These are phyloP conservation scores for Penicillium argentinense DNA, from an alignment of 495 filamentous ascomycete species.

Conservation along the genomic window DNA sequence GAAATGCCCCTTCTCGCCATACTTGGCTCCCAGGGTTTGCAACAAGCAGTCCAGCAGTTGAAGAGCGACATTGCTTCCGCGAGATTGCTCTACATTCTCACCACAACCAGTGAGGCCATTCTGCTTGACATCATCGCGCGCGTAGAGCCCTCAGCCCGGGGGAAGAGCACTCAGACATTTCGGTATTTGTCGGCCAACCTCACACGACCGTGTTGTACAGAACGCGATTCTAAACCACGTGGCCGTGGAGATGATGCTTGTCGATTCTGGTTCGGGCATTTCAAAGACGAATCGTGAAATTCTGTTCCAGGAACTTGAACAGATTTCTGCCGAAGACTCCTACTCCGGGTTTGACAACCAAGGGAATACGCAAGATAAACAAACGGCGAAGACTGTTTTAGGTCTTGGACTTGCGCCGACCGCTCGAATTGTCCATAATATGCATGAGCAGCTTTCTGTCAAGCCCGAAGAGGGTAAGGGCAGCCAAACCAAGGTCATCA, in stretches of 20 bases:
- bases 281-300: constrained; percentile 63
- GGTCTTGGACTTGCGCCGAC: constrained; percentile 82
- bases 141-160: no score
- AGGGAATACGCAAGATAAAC: no score
- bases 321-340: constrained; percentile 61
- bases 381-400: constrained; percentile 48
- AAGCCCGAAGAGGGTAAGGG: constrained; percentile 83
- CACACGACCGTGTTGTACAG: neutral
- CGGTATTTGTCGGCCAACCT: no score
- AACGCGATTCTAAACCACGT: neutral
- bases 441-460: constrained; percentile 81
- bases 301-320: constrained; percentile 81
- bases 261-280: constrained; percentile 81
- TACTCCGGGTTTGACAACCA: no score
- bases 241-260: constrained; percentile 66
- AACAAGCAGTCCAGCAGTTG: no score
- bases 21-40: no score
- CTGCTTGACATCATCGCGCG: no score
- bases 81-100: no score
- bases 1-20: no score
- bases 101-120: no score
- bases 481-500: constrained; percentile 61
- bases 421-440: constrained; percentile 74
- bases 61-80: no score
- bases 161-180: no score